Percentiles rank a stretch among this genome's conserved stretches.
phyloP scores from a whole-genome alignment of 257 asterid genomes.

The Nicotiana tomentosiformis region DNA sequence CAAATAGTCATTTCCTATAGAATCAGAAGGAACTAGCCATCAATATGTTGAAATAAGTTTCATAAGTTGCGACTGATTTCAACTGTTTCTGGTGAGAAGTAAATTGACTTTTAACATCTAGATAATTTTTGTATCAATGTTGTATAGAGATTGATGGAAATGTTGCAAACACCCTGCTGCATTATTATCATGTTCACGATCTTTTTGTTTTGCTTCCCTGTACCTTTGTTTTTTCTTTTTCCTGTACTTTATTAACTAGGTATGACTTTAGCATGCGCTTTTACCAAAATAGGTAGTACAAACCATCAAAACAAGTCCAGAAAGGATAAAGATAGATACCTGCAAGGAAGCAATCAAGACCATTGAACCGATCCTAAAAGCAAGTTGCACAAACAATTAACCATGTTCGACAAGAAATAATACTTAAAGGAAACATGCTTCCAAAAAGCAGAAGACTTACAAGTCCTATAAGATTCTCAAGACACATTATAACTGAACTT shows the following conservation, averaged over 20 bases:
- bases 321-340: slow-evolving; percentile 38
- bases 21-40: neutral
- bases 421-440: slow-evolving; percentile 1
- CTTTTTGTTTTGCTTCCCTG: neutral
- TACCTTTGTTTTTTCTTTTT: no score
- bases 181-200: neutral
- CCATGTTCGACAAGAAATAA: neutral
- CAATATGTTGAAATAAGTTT: neutral
- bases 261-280: neutral
- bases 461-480: slow-evolving; percentile 86
- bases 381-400: neutral
- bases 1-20: neutral
- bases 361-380: slow-evolving; percentile 78
- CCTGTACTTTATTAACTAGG: neutral
- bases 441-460: slow-evolving; percentile 28
- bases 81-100: neutral
- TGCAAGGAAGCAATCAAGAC: slow-evolving; percentile 98
- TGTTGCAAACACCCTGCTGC: neutral
- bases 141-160: neutral
- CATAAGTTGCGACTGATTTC: neutral
- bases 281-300: neutral
- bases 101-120: neutral
- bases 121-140: neutral
- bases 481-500: slow-evolving; percentile 84
- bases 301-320: neutral